phyloP scores from a whole-genome alignment of 1,284 basidiomycete species.

The Xanthoconium separans region DNA sequence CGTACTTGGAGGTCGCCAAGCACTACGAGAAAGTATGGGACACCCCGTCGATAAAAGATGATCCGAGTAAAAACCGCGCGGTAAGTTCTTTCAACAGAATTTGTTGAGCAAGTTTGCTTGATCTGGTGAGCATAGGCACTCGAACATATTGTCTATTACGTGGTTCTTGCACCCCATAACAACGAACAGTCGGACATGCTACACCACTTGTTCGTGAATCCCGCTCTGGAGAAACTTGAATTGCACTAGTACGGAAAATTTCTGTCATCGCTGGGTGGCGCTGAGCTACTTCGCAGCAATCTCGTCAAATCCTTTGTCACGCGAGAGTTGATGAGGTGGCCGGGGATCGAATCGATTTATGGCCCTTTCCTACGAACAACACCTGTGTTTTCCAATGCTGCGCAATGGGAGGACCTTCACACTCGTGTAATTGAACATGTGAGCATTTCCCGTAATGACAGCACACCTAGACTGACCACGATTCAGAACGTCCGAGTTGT shows the following conservation, averaged over 20 bases:
- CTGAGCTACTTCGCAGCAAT: conserved; percentile 54
- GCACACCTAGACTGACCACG: conserved; percentile 6
- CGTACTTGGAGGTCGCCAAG: conserved; percentile 93
- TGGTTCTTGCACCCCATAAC: conserved; percentile 90
- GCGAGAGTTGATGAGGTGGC: conserved; percentile 97
- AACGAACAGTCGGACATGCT: conserved; percentile 99
- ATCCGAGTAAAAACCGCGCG: conserved; percentile 70
- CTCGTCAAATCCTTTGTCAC: conserved; percentile 97
- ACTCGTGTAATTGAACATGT: conserved; percentile 97
- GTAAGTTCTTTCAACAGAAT: conserved; percentile 44
- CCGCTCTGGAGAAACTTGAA: conserved; percentile 77
- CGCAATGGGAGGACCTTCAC: conserved; percentile 95
- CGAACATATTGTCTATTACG: conserved; percentile 93
- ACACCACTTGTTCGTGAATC: conserved; percentile 80
- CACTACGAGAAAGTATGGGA: conserved; percentile 97
- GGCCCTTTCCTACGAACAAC: conserved; percentile 81
- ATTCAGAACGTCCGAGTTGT: conserved; percentile 93
- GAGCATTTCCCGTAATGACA: conserved; percentile 33
- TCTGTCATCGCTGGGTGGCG: background rate
- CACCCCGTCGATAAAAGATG: conserved; percentile 87
- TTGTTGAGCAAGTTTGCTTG: conserved; percentile 1
- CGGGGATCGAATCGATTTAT: conserved; percentile 91
- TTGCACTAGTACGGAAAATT: conserved; percentile 74
- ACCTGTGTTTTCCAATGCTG: conserved; percentile 76
- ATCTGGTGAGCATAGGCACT: conserved; percentile 59